Base-by-base conservation (phyloP, 805 yeast species). In the Groenewaldozyma salmanticensis region DNA sequence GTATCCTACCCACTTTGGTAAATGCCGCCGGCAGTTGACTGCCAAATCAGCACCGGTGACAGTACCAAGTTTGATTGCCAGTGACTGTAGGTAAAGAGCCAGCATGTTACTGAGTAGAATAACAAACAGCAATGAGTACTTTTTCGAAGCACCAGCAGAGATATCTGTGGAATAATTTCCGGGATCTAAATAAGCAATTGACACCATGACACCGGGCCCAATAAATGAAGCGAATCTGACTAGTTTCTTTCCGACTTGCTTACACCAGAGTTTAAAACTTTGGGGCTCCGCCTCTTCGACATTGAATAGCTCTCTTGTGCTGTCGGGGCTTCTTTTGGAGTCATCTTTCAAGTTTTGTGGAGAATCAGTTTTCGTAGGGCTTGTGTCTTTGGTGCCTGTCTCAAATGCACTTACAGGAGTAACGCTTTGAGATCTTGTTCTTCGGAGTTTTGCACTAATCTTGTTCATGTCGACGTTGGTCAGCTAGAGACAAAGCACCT, bases 141-240 rank as follows among this genome's bases (percentile, higher is more conserved):
- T 75, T 58, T 81, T 85, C 21, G 84, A 80, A 24, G 95, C 81
- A n/a, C 95, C 95, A 1, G 94, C 92, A 5, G 92, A 82, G 11
- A 90, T 95, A 6, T 92, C 94, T 1, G 96, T 85, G 31, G 95
- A 81, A 61, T 88, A 90, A 63, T 92, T 90, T 3, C 98, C 98
- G 0, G 98, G 97, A 54, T 90, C 97, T 86, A 92, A 85, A 59
- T 88, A 92, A 0, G 96, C 90, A 27, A 90, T 95, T 3, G 88
- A 74, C 2, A 92, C 94, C 94, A 90, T 81, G 37, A 90, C 65
- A 0, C 98, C 97, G 0, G 97, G 97, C 0, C 97, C 97, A n/a
- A 90, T 68, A 58, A 82, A 83, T 47, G 68, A 62, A 32, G 68
- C 61, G 58, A 79, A 82, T 51, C 78, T 47, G 9, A 16, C 18